Base-by-base conservation (phyloP, 306 rosid genomes). In the Cicer judaicum region DNA sequence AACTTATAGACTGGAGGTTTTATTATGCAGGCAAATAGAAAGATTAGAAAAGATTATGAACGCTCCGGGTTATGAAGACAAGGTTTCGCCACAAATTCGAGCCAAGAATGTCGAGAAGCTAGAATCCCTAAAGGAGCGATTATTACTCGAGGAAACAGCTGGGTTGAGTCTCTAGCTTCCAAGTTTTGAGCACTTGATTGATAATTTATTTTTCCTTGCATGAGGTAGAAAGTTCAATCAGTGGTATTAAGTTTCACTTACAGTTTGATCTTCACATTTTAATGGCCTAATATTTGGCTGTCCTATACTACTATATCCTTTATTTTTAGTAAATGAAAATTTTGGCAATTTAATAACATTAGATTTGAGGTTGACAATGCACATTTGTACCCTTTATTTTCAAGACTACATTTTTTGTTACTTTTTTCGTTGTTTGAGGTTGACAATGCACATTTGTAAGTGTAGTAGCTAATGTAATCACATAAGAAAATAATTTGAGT, bases 21-120 rank as follows among this genome's bases (percentile, higher is more conserved):
- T 19, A 5, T 72, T 41, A 57, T 81, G 70, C 83, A 84, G 88
- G 76, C 88, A 89, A 84, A 87, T 78, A 38, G 98, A 87, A 48
- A 93, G 75, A 84, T 70, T 91, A 16, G 86, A 83, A 15, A 89
- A 80, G 89, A 85, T 65, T 66, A 82, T 87, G 72, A 86, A 74
- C 52, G 88, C 85, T 29, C 42, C 88, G 19, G 92, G 97, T n/a
- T 93, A 93, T 87, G 85, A 68, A 78, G 94, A 91, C 70, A 93
- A 91, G 86, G 96, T 87, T 43, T 84, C 84, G 0, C 57, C 73
- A 7, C 68, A 85, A 11, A 81, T 91, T 49, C 88, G 87, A 65
- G 81, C 83, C 2, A 92, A 84, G 60, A 79, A 89, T 47, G 82
- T 68, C n/a, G 82, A 84, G 24, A 93, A 87, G 89, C 84, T 91